Conservation (phyloP, 371 early-diverging fungal species). For the Mortierella sp. region DNA sequence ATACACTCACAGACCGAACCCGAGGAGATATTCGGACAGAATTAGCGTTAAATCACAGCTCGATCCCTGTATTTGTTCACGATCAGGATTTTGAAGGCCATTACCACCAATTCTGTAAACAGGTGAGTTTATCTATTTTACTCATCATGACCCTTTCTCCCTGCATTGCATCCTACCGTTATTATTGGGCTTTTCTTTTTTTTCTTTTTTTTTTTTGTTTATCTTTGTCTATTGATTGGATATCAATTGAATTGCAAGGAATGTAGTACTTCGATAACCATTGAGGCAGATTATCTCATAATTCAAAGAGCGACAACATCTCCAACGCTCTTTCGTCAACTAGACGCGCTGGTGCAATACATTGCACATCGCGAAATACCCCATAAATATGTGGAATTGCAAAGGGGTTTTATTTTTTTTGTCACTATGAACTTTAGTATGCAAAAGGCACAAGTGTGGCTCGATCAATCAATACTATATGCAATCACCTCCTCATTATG, state of each 20-base stretch:
- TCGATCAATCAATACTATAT: too few species aligned
- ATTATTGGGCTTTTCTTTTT: neutral
- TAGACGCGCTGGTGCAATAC: neutral
- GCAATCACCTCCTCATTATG: too few species aligned
- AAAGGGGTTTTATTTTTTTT: neutral
- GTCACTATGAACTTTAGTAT: too few species aligned
- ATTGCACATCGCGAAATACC: too few species aligned
- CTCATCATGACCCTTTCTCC: neutral
- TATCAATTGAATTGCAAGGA: neutral
- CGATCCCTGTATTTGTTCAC: constrained; percentile 89
- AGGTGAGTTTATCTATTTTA: constrained; percentile 55
- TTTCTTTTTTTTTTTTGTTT: neutral
- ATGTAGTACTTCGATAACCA: neutral
- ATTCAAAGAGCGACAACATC: neutral
- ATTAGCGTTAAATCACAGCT: constrained; percentile 71
- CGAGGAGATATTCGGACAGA: constrained; percentile 69
- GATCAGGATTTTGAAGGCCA: constrained; percentile 85
- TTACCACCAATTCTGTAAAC: constrained; percentile 96
- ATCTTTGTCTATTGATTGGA: neutral
- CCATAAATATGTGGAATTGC: neutral
- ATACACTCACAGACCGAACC: constrained; percentile 71
- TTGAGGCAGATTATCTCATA: neutral
- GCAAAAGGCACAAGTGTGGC: too few species aligned
- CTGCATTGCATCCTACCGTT: neutral
- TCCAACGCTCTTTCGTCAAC: neutral